These are phyloP conservation scores for Ramaria rubella DNA, from an alignment of 768 basidiomycete species.

Conservation along the genomic window DNA sequence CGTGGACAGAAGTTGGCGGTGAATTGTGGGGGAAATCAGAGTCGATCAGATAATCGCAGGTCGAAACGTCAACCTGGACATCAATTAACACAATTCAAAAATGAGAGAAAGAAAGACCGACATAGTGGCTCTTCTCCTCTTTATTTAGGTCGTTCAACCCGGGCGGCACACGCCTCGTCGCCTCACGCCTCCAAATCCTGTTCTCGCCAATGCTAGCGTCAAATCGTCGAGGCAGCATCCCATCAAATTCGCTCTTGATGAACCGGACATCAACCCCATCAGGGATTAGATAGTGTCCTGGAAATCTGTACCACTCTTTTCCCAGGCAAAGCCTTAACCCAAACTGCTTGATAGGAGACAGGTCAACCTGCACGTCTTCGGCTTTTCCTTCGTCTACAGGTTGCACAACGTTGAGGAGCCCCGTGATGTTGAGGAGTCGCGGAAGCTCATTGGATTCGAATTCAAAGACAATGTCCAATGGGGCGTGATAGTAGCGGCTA, in stretches of 20 bases:
- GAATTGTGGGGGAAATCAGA: slow-evolving; percentile 77
- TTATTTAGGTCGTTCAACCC: slow-evolving; percentile 85
- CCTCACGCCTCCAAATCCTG: slow-evolving; percentile 49
- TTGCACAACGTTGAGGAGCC: slow-evolving; percentile 46
- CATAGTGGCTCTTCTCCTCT: slow-evolving; percentile 74
- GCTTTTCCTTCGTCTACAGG: slow-evolving; percentile 28
- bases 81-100: slow-evolving; percentile 6
- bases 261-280: slow-evolving; percentile 78
- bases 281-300: slow-evolving; percentile 84
- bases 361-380: slow-evolving; percentile 47
- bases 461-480: slow-evolving; percentile 59
- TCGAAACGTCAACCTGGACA: slow-evolving; percentile 54
- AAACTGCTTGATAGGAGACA: slow-evolving; percentile 60
- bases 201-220: slow-evolving; percentile 29
- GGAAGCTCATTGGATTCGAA: slow-evolving; percentile 80
- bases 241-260: slow-evolving; percentile 87
- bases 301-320: slow-evolving; percentile 96
- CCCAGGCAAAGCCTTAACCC: slow-evolving; percentile 77
- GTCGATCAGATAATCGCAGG: slow-evolving; percentile 89
- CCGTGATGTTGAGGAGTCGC: slow-evolving; percentile 66
- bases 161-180: slow-evolving; percentile 52
- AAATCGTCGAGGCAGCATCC: slow-evolving; percentile 84
- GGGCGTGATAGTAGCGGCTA: slow-evolving; percentile 87
- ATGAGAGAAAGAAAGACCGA: slow-evolving; percentile 34
- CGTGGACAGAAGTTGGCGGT: slow-evolving; percentile 36